Evolutionary conservation across 192 early-diverging fungal genomes (phyloP), one percentile per base, ranked within the genome.

Genomic region (Mortierella alpina): DNA sequence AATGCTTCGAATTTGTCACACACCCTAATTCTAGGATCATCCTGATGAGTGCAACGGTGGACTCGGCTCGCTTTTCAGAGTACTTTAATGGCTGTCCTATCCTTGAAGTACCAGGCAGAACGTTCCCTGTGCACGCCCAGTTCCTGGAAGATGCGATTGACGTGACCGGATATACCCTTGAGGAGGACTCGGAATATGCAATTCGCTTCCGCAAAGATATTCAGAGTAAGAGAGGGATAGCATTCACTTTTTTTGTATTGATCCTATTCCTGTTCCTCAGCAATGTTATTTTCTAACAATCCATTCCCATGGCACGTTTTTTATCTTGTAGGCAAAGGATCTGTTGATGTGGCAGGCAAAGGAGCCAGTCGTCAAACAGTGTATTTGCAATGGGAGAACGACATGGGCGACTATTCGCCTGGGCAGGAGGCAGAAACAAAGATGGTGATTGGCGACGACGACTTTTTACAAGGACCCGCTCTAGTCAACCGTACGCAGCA

Each of bases 41-140:
- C 59, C 69, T 94, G 11, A 94, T 95, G 93, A 90, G 88, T 79
- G 92, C 92, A 13, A 95, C 93, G 5, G 88, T 91, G 3, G 90
- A 95, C 47, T 88, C 92, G 9, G 66, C 59, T 61, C 86, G 65
- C 66, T 94, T 89, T 20, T 93, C 83, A 17, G 20, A 45, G 61
- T 95, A 87, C 87, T 93, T 84, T 88, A 88, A 41, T 31, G 82
- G 63, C 46, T 86, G 87, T 13, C 93, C 90, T 45, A 74, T 86
- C 2, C 84, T 95, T 22, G 86, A 86, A 22, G 91, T 95, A 42
- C 92, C 93, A 39, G 93, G 93, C 4, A 88, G 90, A 55, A 92
- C 92, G 11, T 91, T 90, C 65, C 92, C 93, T 5, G 93, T 95
- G 0, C 71, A 88, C 14, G 90, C 91, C 54, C 77, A 90, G 44